A percentile compares a stretch with the other conserved stretches of the same genome.
These are phyloP conservation scores for Cystofilobasidium macerans DNA, from an alignment of 768 basidiomycete genomes.

Conservation along the genomic window DNA sequence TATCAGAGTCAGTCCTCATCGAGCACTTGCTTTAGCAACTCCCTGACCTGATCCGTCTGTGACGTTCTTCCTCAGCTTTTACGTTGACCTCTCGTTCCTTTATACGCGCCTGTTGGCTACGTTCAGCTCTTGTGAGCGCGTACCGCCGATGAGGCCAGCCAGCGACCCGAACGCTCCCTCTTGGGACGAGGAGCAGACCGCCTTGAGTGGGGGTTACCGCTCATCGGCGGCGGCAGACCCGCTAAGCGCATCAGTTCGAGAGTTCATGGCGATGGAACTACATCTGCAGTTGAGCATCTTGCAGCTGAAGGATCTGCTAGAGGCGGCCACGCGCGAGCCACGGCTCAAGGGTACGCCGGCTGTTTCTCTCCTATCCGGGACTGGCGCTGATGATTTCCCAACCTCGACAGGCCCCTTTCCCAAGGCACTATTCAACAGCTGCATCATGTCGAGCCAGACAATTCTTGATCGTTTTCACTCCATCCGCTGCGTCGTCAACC, in stretches of 20 bases:
- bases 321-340: slow-evolving; percentile 83
- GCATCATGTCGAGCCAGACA: slow-evolving; percentile 37
- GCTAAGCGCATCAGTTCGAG: slow-evolving; percentile 35
- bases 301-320: slow-evolving; percentile 69
- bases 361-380: no score
- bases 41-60: background rate
- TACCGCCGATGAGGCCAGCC: slow-evolving; percentile 14
- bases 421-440: slow-evolving; percentile 52
- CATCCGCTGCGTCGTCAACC: slow-evolving; percentile 92
- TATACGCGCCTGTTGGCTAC: slow-evolving; percentile 83
- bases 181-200: slow-evolving; percentile 30
- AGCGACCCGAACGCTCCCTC: background rate
- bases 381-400: background rate
- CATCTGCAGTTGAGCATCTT: slow-evolving; percentile 86
- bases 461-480: slow-evolving; percentile 61
- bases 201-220: slow-evolving; percentile 21
- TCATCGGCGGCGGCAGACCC: slow-evolving; percentile 1
- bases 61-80: slow-evolving; percentile 50
- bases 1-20: slow-evolving; percentile 61
- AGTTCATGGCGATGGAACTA: slow-evolving; percentile 95
- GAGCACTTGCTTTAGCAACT: no score
- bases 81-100: slow-evolving; percentile 84
- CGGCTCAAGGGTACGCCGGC: slow-evolving; percentile 88
- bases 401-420: background rate
- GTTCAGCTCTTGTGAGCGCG: slow-evolving; percentile 49